A percentile compares a stretch with the other conserved stretches of the same genome.
Conservation (phyloP, 2,329 filamentous ascomycete species). For the Neopestalotiopsis clavispora region DNA sequence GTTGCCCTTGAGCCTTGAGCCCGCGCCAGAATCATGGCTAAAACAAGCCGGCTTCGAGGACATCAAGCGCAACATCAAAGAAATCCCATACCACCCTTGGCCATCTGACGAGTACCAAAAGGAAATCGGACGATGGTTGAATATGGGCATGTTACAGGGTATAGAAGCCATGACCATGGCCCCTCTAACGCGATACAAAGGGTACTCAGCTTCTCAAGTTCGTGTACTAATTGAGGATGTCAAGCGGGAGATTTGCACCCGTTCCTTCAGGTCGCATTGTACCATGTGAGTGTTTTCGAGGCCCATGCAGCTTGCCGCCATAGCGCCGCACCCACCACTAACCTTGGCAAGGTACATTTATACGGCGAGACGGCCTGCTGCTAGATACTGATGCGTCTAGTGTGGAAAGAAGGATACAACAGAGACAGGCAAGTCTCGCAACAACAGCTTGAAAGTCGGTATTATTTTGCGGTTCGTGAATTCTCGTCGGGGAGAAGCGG, state of each 20-base stretch:
- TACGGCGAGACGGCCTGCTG: conserved; percentile 4
- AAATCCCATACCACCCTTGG: conserved; percentile 78
- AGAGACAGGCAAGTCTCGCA: neutral
- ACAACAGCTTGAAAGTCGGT: no score
- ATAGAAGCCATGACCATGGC: conserved; percentile 75
- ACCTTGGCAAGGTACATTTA: conserved; percentile 11
- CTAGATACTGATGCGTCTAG: conserved; percentile 1
- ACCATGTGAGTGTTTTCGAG: conserved; percentile 65
- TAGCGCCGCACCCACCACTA: neutral
- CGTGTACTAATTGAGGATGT: conserved; percentile 65
- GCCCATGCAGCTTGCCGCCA: conserved; percentile 10
- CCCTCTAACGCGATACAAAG: conserved; percentile 70
- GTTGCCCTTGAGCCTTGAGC: conserved; percentile 67
- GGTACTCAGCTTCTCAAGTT: conserved; percentile 67
- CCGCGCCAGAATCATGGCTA: conserved; percentile 63
- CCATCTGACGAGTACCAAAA: conserved; percentile 66
- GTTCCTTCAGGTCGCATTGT: conserved; percentile 74
- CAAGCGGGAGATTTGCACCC: conserved; percentile 70
- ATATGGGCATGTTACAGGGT: conserved; percentile 75
- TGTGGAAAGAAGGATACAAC: neutral
- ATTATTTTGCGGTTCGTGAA: neutral
- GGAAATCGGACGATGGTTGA: conserved; percentile 82
- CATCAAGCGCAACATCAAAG: conserved; percentile 71
- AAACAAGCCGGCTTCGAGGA: conserved; percentile 78
- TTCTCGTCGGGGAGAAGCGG: conserved; percentile 1